Evolutionary conservation across 805 yeast genomes (phyloP).

Genomic region (Vanderwaltozyma verrucispora): DNA sequence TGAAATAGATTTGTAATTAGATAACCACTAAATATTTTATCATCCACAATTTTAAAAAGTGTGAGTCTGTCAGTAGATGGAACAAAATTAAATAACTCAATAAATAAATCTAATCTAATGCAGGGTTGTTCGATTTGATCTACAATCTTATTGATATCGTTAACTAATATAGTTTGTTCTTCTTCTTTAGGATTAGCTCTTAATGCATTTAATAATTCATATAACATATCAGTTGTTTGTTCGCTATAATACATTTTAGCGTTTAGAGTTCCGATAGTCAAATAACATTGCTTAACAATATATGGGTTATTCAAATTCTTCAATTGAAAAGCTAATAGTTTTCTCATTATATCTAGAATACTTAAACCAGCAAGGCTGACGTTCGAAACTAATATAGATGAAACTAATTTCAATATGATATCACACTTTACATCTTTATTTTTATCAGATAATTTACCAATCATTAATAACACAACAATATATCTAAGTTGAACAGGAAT

Average conservation of each 20-base stretch:
- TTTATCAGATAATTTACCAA: constrained; percentile 23
- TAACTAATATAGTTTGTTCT: constrained; percentile 12
- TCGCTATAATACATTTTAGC: constrained; percentile 77
- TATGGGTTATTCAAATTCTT: constrained; percentile 16
- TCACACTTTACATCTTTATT: constrained; percentile 8
- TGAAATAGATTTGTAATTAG: constrained; percentile 15
- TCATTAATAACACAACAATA: constrained; percentile 43
- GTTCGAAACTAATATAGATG: constrained; percentile 59
- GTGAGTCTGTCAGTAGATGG: constrained; percentile 3
- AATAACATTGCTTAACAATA: constrained; percentile 37
- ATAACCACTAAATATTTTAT: constrained; percentile 13
- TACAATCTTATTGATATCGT: constrained; percentile 16
- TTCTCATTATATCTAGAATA: constrained; percentile 65
- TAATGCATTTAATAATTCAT: constrained; percentile 45
- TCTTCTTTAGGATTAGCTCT: too few relatives aligned
- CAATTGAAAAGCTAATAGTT: constrained; percentile 41
- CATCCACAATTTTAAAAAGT: constrained; percentile 16
- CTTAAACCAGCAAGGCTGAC: constrained; percentile 84
- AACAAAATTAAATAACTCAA: constrained; percentile 10
- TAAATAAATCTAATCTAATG: constrained; percentile 19
- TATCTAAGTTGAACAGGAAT: constrained; percentile 74
- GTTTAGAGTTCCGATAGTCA: constrained; percentile 59
- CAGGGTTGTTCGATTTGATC: constrained; percentile 13
- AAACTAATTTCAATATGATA: constrained; percentile 35
- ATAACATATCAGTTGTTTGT: constrained; percentile 73